A percentile compares a stretch with the other conserved stretches of the same genome.
These are phyloP conservation scores for Allium cepa DNA, from an alignment of 106 monocot species.

Conservation along the genomic window DNA sequence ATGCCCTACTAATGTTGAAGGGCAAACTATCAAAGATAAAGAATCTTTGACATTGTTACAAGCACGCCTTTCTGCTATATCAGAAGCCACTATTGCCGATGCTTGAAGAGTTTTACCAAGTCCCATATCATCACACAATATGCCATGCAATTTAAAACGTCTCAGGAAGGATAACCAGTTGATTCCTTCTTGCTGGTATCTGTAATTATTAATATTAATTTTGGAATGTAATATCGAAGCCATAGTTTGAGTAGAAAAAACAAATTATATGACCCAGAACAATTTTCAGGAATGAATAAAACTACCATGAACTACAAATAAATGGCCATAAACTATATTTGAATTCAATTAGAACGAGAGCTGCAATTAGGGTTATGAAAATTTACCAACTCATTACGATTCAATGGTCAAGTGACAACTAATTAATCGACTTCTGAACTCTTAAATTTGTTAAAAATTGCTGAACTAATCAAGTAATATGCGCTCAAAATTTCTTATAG, in stretches of 20 bases:
- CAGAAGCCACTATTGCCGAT: slow-evolving; percentile 89
- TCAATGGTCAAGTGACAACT: too few species aligned
- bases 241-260: neutral
- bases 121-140: slow-evolving; percentile 99
- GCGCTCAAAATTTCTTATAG: neutral
- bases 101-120: slow-evolving; percentile 98
- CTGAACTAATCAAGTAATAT: neutral
- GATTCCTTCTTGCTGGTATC: slow-evolving; percentile 99
- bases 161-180: slow-evolving; percentile 97
- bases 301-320: neutral
- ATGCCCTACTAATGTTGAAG: slow-evolving; percentile 90
- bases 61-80: slow-evolving; percentile 60
- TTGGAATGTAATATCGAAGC: too few species aligned
- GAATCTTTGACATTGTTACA: slow-evolving; percentile 25
- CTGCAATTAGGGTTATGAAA: neutral
- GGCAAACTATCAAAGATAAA: slow-evolving; percentile 75
- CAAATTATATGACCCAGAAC: neutral
- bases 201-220: slow-evolving; percentile 11
- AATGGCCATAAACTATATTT: too few species aligned
- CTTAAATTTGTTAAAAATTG: neutral
- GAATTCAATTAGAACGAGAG: too few species aligned
- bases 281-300: neutral
- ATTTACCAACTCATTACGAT: neutral
- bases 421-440: neutral
- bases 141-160: slow-evolving; percentile 97